phyloP scores from a whole-genome alignment of 257 asterid genomes.

The Solanum ossicruentum region DNA sequence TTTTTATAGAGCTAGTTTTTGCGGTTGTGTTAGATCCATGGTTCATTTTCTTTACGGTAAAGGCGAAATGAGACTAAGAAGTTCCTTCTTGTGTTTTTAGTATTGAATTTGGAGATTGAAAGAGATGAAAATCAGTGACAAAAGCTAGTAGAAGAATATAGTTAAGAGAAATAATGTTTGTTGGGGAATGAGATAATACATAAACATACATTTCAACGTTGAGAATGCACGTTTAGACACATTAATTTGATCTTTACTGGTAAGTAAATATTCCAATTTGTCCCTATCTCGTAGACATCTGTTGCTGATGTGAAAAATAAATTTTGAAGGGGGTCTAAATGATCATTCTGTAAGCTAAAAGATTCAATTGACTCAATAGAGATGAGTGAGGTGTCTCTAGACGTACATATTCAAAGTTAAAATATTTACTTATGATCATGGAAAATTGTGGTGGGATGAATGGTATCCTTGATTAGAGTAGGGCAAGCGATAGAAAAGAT shows the following conservation, averaged over 20 bases:
- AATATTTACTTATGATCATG: too few relatives aligned
- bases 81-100: neutral
- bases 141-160: neutral
- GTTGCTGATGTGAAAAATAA: too few relatives aligned
- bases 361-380: neutral
- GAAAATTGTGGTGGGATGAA: neutral
- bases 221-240: too few relatives aligned
- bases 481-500: too few relatives aligned
- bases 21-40: neutral
- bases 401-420: neutral
- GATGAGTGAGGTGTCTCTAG: neutral
- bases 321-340: too few relatives aligned
- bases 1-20: neutral
- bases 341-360: too few relatives aligned
- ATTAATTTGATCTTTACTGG: too few relatives aligned
- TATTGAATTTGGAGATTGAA: neutral
- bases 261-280: neutral
- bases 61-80: neutral
- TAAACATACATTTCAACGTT: too few relatives aligned
- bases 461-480: neutral
- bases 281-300: neutral
- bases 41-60: neutral
- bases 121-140: neutral
- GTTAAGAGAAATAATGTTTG: neutral
- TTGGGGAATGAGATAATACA: neutral